Percentiles rank a stretch among this genome's conserved stretches.
Evolutionary conservation across 176 grass and related monocot genomes (phyloP).

Genomic region (Oryza nivara): DNA sequence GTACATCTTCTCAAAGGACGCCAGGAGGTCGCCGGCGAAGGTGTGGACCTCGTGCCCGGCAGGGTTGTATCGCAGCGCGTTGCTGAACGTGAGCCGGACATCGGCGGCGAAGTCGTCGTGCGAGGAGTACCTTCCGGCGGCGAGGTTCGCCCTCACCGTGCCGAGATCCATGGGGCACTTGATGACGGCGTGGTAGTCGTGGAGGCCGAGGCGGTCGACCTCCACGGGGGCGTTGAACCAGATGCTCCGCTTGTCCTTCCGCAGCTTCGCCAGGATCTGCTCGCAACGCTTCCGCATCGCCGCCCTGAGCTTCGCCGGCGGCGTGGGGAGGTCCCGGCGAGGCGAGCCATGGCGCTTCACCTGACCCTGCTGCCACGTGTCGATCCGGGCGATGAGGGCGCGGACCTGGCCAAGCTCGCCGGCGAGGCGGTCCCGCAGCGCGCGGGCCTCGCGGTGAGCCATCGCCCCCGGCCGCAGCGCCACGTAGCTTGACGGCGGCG

Average conservation of each 20-base stretch:
- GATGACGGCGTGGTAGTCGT: slow-evolving; percentile 85
- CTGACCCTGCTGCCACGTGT: slow-evolving; percentile 45
- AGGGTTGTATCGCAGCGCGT: slow-evolving; percentile 87
- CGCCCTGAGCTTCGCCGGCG: slow-evolving; percentile 42
- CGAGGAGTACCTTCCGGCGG: slow-evolving; percentile 57
- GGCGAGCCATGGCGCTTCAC: not conserved
- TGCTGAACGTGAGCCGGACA: slow-evolving; percentile 78
- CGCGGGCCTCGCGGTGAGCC: slow-evolving; percentile 50
- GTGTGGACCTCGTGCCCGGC: slow-evolving; percentile 69
- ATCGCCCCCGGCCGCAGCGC: slow-evolving; percentile 40
- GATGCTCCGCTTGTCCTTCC: slow-evolving; percentile 80
- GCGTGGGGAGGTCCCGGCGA: not conserved
- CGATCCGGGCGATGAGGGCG: slow-evolving; percentile 66
- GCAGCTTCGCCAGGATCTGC: slow-evolving; percentile 74
- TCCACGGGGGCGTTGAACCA: slow-evolving; percentile 95
- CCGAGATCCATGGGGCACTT: slow-evolving; percentile 90
- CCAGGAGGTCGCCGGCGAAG: slow-evolving; percentile 68
- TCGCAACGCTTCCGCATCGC: slow-evolving; percentile 71
- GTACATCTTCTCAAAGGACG: slow-evolving; percentile 64
- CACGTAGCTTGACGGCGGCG: slow-evolving; percentile 13
- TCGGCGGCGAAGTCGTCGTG: slow-evolving; percentile 69
- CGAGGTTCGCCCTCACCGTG: slow-evolving; percentile 59
- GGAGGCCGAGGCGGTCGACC: slow-evolving; percentile 63
- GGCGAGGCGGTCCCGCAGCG: slow-evolving; percentile 62
- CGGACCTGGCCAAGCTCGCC: slow-evolving; percentile 83